Percentiles rank a stretch among this genome's conserved stretches.
phyloP scores from a whole-genome alignment of 495 filamentous ascomycete species.

The Daldinia concentrica region DNA sequence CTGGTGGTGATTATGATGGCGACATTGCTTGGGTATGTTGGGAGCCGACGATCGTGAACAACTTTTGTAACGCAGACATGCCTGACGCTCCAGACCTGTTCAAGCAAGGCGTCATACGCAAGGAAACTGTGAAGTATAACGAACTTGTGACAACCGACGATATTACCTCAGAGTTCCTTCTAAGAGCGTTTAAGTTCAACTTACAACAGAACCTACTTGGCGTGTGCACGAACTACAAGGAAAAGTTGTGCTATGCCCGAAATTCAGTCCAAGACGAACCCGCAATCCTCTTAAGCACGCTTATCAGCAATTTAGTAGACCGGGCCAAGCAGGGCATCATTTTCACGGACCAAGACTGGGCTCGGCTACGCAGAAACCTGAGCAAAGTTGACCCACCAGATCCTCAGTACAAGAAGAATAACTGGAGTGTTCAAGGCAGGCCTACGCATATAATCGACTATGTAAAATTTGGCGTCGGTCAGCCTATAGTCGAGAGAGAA shows the following conservation, averaged over 20 bases:
- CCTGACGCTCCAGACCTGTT: slow-evolving; percentile 60
- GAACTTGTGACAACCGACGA: slow-evolving; percentile 49
- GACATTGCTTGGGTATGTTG: slow-evolving; percentile 92
- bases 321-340: slow-evolving; percentile 78
- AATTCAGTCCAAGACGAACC: slow-evolving; percentile 63
- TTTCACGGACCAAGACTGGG: slow-evolving; percentile 69
- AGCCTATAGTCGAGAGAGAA: slow-evolving; percentile 60
- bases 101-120: slow-evolving; percentile 65
- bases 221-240: slow-evolving; percentile 77
- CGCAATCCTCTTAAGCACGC: slow-evolving; percentile 69
- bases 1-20: slow-evolving; percentile 95
- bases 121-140: slow-evolving; percentile 63
- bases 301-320: slow-evolving; percentile 85
- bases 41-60: slow-evolving; percentile 77
- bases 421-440: slow-evolving; percentile 50
- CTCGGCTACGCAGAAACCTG: slow-evolving; percentile 57
- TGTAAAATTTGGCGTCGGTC: slow-evolving; percentile 71
- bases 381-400: slow-evolving; percentile 48
- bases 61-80: slow-evolving; percentile 76
- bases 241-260: slow-evolving; percentile 70
- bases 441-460: slow-evolving; percentile 74
- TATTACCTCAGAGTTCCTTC: slow-evolving; percentile 57
- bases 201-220: slow-evolving; percentile 74
- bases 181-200: slow-evolving; percentile 70
- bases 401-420: slow-evolving; percentile 51